Base-by-base conservation (phyloP, 2,329 filamentous ascomycete genomes). In the Emmonsiellopsis sp. region DNA sequence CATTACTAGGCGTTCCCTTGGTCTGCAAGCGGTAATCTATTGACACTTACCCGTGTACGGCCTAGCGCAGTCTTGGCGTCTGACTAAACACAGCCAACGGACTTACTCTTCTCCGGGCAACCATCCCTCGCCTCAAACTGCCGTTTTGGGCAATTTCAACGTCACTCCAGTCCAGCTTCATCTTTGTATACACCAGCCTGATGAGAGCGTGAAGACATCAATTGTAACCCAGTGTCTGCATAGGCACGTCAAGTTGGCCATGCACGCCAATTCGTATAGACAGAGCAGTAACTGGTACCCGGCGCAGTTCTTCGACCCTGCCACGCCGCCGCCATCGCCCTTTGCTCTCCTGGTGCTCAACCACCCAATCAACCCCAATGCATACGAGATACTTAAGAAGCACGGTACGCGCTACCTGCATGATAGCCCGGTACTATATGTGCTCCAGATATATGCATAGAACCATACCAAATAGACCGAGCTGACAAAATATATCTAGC, bases 331-430 rank as follows among this genome's bases (percentile, higher is more conserved):
- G 40, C 58, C 60, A 42, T 55, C 60, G 42, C 62, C 63, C 57
- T 76, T 74, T 55, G 77, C 76, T 5, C 68, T 86, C 42, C 62
- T 86, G 44, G 71, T 85, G 43, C 70, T 86, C 14, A 84, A 86
- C 60, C 81, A 84, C 58, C 80, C 81, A 32, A 77, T 86, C 54
- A 71, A 75, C 48, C 66, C 68, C 52, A 68, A 62, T 49, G 71
- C 71, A 2, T 68, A 71, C 57, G 57, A 57, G 8, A 64, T 69
- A 21, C 58, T 74, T 14, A 65, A 65, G 54, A 62, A 65, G 54
- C 62, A 68, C 60, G 68, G 70, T 72, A 56, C 52, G 57, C 46
- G 10, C 17, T 50, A 42, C 13, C 21, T 10, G 17, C 14, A 51
- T 6, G 11, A 11, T 17, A n/a, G 11, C 9, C 33, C 32, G 1